Evolutionary conservation across 2,329 filamentous ascomycete species (phyloP).

Genomic region (Claviceps digitariae): DNA sequence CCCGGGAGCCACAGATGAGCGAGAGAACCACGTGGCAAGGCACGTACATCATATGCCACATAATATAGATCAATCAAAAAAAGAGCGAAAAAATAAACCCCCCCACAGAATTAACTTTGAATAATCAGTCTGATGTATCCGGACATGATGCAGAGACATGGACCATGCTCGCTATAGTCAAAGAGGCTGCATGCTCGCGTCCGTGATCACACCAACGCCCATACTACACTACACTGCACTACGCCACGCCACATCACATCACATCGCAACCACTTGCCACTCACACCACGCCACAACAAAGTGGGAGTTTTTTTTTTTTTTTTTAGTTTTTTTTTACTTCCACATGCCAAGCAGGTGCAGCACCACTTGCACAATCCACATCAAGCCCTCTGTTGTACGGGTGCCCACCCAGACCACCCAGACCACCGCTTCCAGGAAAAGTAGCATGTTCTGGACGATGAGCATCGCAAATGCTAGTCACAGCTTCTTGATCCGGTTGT

Average conservation of each 20-base stretch:
- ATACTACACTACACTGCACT: no score
- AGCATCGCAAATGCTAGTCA: constrained; percentile 22
- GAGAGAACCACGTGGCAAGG: no score
- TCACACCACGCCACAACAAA: neutral
- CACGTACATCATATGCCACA: no score
- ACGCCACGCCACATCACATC: neutral
- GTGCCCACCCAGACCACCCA: constrained; percentile 19
- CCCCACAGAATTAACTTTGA: neutral
- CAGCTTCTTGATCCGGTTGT: constrained; percentile 56
- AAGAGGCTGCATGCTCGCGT: no score
- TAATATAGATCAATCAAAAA: no score
- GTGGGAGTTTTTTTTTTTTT: no score
- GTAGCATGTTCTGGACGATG: constrained; percentile 15
- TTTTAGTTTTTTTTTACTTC: neutral
- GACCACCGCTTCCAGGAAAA: constrained; percentile 15
- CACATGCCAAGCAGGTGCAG: constrained; percentile 13
- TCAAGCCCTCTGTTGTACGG: constrained; percentile 12
- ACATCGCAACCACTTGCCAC: no score
- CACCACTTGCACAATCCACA: constrained; percentile 16
- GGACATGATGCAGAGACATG: no score
- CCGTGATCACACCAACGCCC: no score
- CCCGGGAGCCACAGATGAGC: no score
- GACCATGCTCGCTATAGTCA: no score
- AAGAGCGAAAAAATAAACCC: neutral
- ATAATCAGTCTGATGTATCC: neutral